Evolutionary conservation across 192 early-diverging fungal species (phyloP).

Genomic region (Backusella tarrabulga): DNA sequence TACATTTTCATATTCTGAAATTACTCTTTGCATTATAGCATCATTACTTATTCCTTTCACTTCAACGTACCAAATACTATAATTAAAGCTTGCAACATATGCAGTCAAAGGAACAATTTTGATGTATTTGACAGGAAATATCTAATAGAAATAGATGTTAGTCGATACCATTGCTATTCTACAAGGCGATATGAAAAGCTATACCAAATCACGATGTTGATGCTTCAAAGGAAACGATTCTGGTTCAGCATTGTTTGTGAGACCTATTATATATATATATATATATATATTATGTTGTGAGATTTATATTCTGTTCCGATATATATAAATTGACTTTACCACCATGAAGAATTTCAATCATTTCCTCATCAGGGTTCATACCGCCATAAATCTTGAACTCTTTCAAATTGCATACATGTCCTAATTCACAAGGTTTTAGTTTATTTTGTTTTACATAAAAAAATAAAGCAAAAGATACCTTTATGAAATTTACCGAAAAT

Average conservation of each 20-base stretch:
- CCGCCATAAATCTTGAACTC: slow-evolving; percentile 96
- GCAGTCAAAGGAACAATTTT: slow-evolving; percentile 90
- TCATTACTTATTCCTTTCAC: slow-evolving; percentile 71
- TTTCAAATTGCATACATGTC: slow-evolving; percentile 92
- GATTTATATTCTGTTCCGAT: neutral
- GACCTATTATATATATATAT: slow-evolving; percentile 25
- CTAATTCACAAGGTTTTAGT: slow-evolving; percentile 8
- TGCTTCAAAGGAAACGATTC: slow-evolving; percentile 88
- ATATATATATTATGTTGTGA: neutral
- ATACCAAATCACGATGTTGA: slow-evolving; percentile 67
- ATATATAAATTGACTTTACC: slow-evolving; percentile 37
- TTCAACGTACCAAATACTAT: slow-evolving; percentile 93
- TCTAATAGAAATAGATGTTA: slow-evolving; percentile 25
- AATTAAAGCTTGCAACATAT: slow-evolving; percentile 93
- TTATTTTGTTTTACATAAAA: neutral
- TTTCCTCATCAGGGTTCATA: slow-evolving; percentile 68
- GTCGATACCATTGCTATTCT: neutral
- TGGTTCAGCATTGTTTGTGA: slow-evolving; percentile 71
- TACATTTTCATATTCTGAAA: slow-evolving; percentile 66
- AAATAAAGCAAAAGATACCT: slow-evolving; percentile 19
- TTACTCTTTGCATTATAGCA: slow-evolving; percentile 63
- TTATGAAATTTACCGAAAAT: slow-evolving; percentile 96
- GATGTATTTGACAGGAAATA: slow-evolving; percentile 89
- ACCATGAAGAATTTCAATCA: slow-evolving; percentile 81
- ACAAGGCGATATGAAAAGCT: neutral